Percentiles rank a stretch among this genome's conserved stretches.
These are phyloP conservation scores for Plasmodium fragile DNA, from an alignment of 169 alveolate species.

Conservation along the genomic window DNA sequence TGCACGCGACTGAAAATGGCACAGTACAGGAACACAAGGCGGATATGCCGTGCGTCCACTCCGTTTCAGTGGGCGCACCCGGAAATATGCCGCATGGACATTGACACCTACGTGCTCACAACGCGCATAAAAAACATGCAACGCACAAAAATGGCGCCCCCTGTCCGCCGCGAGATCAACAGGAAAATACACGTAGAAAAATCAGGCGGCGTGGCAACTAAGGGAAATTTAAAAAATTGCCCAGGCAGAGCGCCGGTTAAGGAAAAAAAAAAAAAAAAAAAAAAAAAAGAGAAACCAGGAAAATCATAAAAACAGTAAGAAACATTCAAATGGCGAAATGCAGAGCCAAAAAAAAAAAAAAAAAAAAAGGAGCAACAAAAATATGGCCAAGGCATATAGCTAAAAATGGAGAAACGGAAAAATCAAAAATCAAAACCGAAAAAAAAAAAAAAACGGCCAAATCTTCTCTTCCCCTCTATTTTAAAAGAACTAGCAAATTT, in stretches of 20 bases:
- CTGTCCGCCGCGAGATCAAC: background rate
- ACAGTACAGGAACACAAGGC: background rate
- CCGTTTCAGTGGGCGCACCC: background rate
- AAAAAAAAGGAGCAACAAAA: background rate
- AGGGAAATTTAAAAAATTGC: background rate
- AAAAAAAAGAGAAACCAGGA: background rate
- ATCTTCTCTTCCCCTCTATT: background rate
- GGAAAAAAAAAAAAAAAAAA: background rate
- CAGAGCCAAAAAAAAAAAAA: background rate
- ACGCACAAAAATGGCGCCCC: background rate
- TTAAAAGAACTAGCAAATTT: conserved; percentile 8
- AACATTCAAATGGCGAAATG: background rate
- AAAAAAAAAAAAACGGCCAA: background rate
- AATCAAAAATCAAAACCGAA: background rate
- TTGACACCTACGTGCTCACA: background rate
- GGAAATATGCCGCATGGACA: background rate
- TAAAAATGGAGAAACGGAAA: background rate
- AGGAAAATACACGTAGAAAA: background rate
- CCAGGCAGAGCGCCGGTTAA: background rate
- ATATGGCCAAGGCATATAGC: background rate
- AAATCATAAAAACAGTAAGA: background rate
- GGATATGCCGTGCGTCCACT: background rate
- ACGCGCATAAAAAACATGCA: background rate
- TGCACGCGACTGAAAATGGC: background rate
- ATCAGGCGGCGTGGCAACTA: background rate